Evolutionary conservation across 805 yeast genomes (phyloP).

Genomic region (Saturnispora serradocipensis): DNA sequence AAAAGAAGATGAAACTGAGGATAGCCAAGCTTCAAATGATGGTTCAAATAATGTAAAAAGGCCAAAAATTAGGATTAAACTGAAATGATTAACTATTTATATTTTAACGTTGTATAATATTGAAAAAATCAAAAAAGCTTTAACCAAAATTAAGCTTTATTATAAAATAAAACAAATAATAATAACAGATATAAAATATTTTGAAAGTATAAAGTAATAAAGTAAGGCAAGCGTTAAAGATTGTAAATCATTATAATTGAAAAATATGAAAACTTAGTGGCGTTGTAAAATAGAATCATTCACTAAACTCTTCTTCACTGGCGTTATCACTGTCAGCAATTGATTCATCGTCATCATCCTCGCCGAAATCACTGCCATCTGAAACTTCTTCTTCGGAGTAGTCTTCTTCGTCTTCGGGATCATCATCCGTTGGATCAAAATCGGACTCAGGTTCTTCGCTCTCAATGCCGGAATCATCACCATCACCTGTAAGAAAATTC

Average conservation of each 20-base stretch:
- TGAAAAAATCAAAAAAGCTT: background rate
- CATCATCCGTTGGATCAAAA: conserved; percentile 57
- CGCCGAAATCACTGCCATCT: conserved; percentile 17
- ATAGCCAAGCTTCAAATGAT: background rate
- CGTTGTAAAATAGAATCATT: background rate
- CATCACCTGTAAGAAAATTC: conserved; percentile 85
- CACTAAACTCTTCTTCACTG: conserved; percentile 17
- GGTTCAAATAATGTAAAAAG: background rate
- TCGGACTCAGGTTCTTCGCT: conserved; percentile 59
- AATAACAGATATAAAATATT: background rate
- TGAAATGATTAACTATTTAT: background rate
- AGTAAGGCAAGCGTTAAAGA: background rate
- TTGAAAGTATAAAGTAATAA: background rate
- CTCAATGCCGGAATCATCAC: conserved; percentile 64
- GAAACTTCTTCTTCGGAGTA: conserved; percentile 25
- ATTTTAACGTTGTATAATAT: background rate
- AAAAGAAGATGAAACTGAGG: background rate
- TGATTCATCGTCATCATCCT: conserved; percentile 16
- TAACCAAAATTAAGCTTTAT: background rate
- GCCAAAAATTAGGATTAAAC: background rate
- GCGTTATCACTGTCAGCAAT: conserved; percentile 13
- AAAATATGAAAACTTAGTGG: background rate
- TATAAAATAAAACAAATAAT: background rate
- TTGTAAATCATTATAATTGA: background rate
- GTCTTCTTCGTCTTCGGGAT: conserved; percentile 46